Conservation (phyloP, 371 early-diverging fungal genomes). For the Rhizopus arrhizus region DNA sequence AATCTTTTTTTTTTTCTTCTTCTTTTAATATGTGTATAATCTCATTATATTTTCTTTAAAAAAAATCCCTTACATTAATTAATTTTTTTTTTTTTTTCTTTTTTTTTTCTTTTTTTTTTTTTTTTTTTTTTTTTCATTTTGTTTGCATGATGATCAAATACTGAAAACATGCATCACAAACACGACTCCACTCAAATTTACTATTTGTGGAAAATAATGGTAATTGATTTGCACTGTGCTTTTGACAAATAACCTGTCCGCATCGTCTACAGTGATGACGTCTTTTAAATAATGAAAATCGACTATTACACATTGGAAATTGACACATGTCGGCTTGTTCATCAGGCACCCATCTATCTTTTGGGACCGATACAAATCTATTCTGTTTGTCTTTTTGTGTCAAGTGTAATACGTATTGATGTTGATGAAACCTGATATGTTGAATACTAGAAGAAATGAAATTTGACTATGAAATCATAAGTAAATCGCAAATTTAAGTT, state of each 20-base stretch:
- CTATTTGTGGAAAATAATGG: constrained; percentile 36
- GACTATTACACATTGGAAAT: constrained; percentile 26
- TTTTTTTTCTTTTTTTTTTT: constrained; percentile 11
- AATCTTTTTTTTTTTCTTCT: neutral
- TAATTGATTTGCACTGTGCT: constrained; percentile 41
- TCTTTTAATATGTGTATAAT: constrained; percentile 8
- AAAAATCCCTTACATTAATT: neutral
- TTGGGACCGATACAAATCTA: constrained; percentile 35
- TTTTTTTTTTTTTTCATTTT: constrained; percentile 8
- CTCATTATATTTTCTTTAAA: constrained; percentile 2
- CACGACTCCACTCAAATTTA: constrained; percentile 41
- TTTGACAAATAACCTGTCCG: constrained; percentile 43
- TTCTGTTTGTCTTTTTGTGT: constrained; percentile 29
- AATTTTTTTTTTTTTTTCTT: constrained; percentile 6
- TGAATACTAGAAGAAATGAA: constrained; percentile 25
- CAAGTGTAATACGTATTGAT: constrained; percentile 40
- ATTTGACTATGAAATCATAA: constrained; percentile 9
- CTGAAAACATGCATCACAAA: constrained; percentile 46
- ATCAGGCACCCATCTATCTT: constrained; percentile 44
- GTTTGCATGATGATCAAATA: constrained; percentile 28
- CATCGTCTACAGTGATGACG: constrained; percentile 52
- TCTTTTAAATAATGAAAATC: constrained; percentile 41
- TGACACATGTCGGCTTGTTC: constrained; percentile 39
- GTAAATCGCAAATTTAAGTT: neutral
- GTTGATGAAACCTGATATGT: constrained; percentile 32